Base-by-base conservation (phyloP, 2,329 filamentous ascomycete genomes). In the Epichloe gansuensis region DNA sequence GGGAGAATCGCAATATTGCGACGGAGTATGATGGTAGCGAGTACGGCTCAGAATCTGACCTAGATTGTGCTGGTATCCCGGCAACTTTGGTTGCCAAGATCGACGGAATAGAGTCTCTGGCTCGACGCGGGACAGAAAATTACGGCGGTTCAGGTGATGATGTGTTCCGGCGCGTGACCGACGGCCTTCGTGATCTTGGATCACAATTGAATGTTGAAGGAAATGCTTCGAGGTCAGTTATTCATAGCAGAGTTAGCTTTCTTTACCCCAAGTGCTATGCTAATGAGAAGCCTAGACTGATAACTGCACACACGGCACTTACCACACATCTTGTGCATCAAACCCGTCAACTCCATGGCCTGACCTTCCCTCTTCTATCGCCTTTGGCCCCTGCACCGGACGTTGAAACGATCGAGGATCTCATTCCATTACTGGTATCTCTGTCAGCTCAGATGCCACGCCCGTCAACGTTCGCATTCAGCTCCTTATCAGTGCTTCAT, bases 271-370 rank as follows among this genome's bases (percentile, higher is more conserved):
- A 34, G 27, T 38, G 7, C 23, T 6, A 38, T 47, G 15, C 38
- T 49, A 43, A 52, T 35, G 9, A 34, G 9, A 43, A 39, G n/a
- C 60, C 11, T 27, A 89, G 85, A 61, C 71, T 89, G 56, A 86
- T 87, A 63, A 89, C 85, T 43, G 82, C 85, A 36, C 84, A 89
- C 65, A 80, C 84, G 31, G 84, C 85, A 13, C 71, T 89, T 47
- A 82, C 85, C 46, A 85, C 85, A 21, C 85, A 93, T 62, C 72
- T 91, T 44, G 75, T 76, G 13, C 82, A 89, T 65, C 86, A 91
- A 68, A 84, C 85, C 48, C 84, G 86, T 51, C 81, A 83, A 55
- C 72, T 93, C 9, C 85, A 89, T 59, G 84, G 82, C 53, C 74
- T 91, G 36, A 79, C 83, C 2, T 87, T 86, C 58, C 79, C 75